A percentile compares a stretch with the other conserved stretches of the same genome.
Evolutionary conservation across 2,329 filamentous ascomycete genomes (phyloP).

Genomic region (Penicillium sp.): DNA sequence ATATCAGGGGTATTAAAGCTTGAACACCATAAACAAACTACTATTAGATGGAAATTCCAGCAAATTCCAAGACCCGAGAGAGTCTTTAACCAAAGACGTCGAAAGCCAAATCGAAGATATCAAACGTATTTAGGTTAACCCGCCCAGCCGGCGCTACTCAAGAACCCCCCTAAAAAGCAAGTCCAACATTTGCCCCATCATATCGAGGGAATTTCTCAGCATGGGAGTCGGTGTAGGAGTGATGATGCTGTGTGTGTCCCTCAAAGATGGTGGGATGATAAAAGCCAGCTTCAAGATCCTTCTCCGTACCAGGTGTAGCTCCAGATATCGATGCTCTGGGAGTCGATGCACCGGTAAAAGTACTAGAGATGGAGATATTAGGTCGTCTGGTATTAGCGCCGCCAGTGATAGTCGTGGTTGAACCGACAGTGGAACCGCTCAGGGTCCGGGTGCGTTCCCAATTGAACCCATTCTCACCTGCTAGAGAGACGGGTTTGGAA

Average conservation of each 20-base stretch:
- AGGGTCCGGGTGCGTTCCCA: conserved; percentile 38
- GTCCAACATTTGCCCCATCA: conserved; percentile 33
- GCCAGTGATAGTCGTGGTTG: conserved; percentile 30
- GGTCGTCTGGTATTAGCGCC: conserved; percentile 14
- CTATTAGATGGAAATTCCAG: background rate
- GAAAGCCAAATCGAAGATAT: no score
- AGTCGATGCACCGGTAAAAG: conserved; percentile 18
- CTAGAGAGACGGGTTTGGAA: conserved; percentile 17
- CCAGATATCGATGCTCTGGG: conserved; percentile 20
- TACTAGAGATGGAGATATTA: conserved; percentile 37
- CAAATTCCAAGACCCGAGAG: no score
- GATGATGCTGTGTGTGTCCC: conserved; percentile 23
- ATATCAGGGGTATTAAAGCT: conserved; percentile 1
- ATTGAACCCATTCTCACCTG: conserved; percentile 23
- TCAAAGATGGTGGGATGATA: conserved; percentile 33
- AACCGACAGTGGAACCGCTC: conserved; percentile 41
- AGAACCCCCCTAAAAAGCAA: conserved; percentile 33
- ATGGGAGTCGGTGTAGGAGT: background rate
- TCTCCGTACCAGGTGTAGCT: conserved; percentile 17
- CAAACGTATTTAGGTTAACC: background rate
- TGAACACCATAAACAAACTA: background rate
- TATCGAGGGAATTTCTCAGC: conserved; percentile 19
- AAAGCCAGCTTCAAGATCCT: conserved; percentile 22
- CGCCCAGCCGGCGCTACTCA: background rate
- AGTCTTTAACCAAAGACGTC: no score